Evolutionary conservation across 192 early-diverging fungal species (phyloP).

Genomic region (Coemansia sp.): DNA sequence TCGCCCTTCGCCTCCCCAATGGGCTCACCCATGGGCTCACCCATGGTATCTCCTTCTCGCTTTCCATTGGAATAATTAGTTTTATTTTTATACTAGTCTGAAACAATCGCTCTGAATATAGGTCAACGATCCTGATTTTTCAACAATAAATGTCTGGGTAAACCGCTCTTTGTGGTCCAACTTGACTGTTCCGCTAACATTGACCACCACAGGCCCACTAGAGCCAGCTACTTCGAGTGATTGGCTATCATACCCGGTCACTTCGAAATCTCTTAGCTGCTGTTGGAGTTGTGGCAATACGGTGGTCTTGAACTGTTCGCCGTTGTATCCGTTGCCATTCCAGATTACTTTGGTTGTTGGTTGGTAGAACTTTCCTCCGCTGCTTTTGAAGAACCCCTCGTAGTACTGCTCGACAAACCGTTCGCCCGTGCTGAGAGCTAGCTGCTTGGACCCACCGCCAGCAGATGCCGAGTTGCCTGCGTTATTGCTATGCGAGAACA

Average conservation of each 20-base stretch:
- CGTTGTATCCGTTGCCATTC: constrained; percentile 26
- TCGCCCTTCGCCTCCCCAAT: constrained; percentile 14
- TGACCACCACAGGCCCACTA: constrained; percentile 1
- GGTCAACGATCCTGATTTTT: constrained; percentile 6
- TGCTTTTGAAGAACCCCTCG: neutral
- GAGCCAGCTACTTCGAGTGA: neutral
- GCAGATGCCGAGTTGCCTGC: too few relatives aligned
- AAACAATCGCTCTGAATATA: constrained; percentile 42
- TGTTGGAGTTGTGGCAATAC: constrained; percentile 17
- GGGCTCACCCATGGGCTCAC: neutral
- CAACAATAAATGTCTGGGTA: constrained; percentile 27
- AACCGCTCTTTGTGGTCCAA: constrained; percentile 21
- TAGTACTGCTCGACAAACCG: constrained; percentile 41
- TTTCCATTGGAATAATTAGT: neutral
- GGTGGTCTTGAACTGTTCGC: constrained; percentile 17
- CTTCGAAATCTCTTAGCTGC: constrained; percentile 4
- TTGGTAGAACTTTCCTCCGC: constrained; percentile 33
- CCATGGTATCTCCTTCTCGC: neutral
- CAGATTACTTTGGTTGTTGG: constrained; percentile 24
- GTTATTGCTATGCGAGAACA: neutral
- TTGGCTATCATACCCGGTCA: constrained; percentile 20
- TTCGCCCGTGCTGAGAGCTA: constrained; percentile 8
- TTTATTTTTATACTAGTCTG: constrained; percentile 21
- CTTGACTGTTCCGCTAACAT: constrained; percentile 13
- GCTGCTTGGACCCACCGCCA: too few relatives aligned